Percentiles rank a stretch among this genome's conserved stretches.
phyloP scores from a whole-genome alignment of 2,329 filamentous ascomycete species.

The Canariomyces notabilis region DNA sequence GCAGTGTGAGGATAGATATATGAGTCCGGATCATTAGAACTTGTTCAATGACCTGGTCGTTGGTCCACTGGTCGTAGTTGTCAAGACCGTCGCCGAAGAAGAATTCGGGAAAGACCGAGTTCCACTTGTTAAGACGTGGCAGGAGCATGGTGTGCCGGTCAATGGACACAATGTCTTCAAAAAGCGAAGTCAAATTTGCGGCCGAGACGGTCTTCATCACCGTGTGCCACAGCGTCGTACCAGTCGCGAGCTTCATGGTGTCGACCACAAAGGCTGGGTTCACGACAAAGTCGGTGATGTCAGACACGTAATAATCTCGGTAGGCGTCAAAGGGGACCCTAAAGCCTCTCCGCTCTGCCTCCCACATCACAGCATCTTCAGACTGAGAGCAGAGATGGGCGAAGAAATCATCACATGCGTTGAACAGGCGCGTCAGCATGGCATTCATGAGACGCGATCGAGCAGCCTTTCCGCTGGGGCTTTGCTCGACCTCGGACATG shows the following conservation, averaged over 20 bases:
- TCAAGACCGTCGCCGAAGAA: constrained; percentile 5
- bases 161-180: constrained; percentile 12
- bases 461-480: constrained; percentile 5
- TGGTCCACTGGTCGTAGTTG: background rate
- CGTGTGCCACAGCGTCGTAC: constrained; percentile 1
- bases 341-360: background rate
- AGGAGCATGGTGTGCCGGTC: constrained; percentile 6
- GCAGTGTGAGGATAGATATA: constrained; percentile 16
- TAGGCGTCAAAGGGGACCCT: constrained; percentile 10
- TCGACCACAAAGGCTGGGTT: constrained; percentile 11
- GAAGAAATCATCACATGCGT: constrained; percentile 15
- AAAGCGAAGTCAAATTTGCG: constrained; percentile 18
- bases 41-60: constrained; percentile 12
- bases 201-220: constrained; percentile 11
- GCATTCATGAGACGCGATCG: constrained; percentile 6
- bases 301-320: constrained; percentile 9
- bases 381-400: constrained; percentile 7
- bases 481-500: constrained; percentile 2
- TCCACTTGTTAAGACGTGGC: constrained; percentile 13
- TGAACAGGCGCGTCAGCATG: constrained; percentile 11
- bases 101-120: constrained; percentile 14
- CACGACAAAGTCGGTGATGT: constrained; percentile 12
- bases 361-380: constrained; percentile 13
- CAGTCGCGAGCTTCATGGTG: constrained; percentile 3
- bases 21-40: constrained; percentile 23